Conservation (phyloP, 805 yeast genomes). For the Hanseniaspora guilliermondii region DNA sequence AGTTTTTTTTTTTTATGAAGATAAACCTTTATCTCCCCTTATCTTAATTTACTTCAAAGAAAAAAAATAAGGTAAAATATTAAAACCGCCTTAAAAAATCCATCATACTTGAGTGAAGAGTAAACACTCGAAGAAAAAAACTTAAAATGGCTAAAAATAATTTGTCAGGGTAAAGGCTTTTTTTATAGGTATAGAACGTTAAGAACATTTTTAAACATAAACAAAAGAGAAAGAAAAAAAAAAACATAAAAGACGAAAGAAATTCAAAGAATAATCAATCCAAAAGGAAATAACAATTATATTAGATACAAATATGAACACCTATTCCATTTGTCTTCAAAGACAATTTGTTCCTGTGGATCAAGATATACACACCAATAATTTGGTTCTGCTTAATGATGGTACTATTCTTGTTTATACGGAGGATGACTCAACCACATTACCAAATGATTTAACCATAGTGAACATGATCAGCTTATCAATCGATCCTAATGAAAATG, state of each 20-base stretch:
- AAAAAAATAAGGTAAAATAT: neutral
- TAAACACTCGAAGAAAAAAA: too few relatives aligned
- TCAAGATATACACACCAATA: slow-evolving; percentile 5
- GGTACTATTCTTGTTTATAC: neutral
- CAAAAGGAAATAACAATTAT: neutral
- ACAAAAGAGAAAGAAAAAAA: neutral
- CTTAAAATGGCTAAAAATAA: too few relatives aligned
- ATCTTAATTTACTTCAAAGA: neutral
- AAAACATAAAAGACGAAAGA: neutral
- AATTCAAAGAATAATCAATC: neutral
- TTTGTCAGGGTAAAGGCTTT: neutral
- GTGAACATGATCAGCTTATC: neutral
- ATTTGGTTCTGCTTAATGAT: slow-evolving; percentile 1
- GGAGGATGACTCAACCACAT: neutral
- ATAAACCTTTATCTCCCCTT: neutral
- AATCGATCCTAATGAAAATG: neutral
- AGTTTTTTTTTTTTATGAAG: neutral
- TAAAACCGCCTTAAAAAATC: neutral
- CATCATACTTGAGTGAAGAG: too few relatives aligned
- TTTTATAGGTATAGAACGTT: too few relatives aligned
- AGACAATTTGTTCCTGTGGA: slow-evolving; percentile 5
- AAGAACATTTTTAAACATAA: too few relatives aligned
- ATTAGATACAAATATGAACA: neutral
- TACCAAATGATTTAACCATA: neutral
- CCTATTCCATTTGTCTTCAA: neutral